Conservation (phyloP, 805 yeast genomes). For the Yamadazyma sp. region DNA sequence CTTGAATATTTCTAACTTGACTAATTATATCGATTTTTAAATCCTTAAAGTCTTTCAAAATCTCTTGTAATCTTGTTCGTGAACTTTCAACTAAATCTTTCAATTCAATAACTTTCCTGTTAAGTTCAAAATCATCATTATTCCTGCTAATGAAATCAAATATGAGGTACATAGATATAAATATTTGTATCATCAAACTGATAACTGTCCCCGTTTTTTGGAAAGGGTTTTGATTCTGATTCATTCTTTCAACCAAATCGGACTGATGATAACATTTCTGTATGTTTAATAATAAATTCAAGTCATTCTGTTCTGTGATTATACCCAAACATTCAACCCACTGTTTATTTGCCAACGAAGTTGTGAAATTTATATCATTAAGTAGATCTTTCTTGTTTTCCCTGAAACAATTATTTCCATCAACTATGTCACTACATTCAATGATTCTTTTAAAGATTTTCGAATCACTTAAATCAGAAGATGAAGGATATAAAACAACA, state of each 20-base stretch:
- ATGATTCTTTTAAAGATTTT: slow-evolving; percentile 6
- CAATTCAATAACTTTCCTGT: neutral
- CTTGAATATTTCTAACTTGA: slow-evolving; percentile 10
- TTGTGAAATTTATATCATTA: slow-evolving; percentile 6
- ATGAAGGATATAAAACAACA: neutral
- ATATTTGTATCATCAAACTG: slow-evolving; percentile 6
- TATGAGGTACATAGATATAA: slow-evolving; percentile 2
- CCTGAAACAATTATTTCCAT: slow-evolving; percentile 17
- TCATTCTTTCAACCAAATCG: slow-evolving; percentile 12
- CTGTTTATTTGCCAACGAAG: neutral
- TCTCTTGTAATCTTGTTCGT: neutral
- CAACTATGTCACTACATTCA: slow-evolving; percentile 19
- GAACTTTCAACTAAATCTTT: neutral
- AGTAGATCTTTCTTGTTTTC: slow-evolving; percentile 11
- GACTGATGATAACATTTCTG: slow-evolving; percentile 25
- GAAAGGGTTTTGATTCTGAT: neutral
- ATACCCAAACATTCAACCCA: slow-evolving; percentile 16
- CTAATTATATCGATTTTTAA: neutral
- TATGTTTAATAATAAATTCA: slow-evolving; percentile 18
- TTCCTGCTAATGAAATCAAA: slow-evolving; percentile 1
- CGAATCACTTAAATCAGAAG: slow-evolving; percentile 3
- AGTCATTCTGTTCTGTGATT: slow-evolving; percentile 15
- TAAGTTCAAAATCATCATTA: neutral
- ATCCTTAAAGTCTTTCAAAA: neutral
- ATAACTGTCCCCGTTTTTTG: slow-evolving; percentile 1